These are phyloP conservation scores for Saprolegnia diclina DNA, from an alignment of 352 stramenopile genomes.

Conservation along the genomic window DNA sequence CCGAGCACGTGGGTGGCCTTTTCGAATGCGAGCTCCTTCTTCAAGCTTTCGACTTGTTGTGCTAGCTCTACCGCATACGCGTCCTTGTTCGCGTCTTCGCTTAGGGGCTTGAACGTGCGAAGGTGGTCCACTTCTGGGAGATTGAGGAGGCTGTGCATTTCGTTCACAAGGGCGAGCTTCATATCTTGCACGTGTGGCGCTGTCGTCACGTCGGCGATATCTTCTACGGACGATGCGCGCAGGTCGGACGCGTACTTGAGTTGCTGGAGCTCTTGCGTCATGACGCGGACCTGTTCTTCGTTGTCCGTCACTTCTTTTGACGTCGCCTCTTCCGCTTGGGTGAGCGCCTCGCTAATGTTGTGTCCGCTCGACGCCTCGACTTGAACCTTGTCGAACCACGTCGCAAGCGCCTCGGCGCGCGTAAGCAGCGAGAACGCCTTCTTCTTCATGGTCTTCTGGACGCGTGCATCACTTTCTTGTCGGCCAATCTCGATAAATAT, in stretches of 20 bases:
- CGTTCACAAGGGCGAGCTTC: conserved; percentile 70
- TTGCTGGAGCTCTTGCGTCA: conserved; percentile 59
- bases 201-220: neutral
- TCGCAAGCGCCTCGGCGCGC: conserved; percentile 59
- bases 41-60: conserved; percentile 15
- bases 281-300: conserved; percentile 47
- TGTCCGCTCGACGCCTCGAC: conserved; percentile 31
- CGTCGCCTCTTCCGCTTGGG: conserved; percentile 36
- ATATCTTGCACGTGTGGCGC: conserved; percentile 35
- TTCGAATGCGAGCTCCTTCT: conserved; percentile 19
- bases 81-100: conserved; percentile 32
- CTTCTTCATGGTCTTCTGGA: conserved; percentile 76
- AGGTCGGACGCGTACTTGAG: conserved; percentile 31
- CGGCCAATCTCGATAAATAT: conserved; percentile 62
- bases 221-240: neutral
- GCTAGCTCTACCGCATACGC: conserved; percentile 16
- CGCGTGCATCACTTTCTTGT: conserved; percentile 43
- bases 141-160: conserved; percentile 61
- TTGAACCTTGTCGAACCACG: conserved; percentile 50
- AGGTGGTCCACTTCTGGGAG: conserved; percentile 61
- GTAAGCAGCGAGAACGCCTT: conserved; percentile 74
- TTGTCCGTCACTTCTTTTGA: conserved; percentile 49
- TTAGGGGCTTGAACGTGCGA: conserved; percentile 65
- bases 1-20: conserved; percentile 19
- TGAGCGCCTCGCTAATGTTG: conserved; percentile 35